phyloP scores from a whole-genome alignment of 2,329 filamentous ascomycete genomes.

The Ceratocystiopsis sp. region DNA sequence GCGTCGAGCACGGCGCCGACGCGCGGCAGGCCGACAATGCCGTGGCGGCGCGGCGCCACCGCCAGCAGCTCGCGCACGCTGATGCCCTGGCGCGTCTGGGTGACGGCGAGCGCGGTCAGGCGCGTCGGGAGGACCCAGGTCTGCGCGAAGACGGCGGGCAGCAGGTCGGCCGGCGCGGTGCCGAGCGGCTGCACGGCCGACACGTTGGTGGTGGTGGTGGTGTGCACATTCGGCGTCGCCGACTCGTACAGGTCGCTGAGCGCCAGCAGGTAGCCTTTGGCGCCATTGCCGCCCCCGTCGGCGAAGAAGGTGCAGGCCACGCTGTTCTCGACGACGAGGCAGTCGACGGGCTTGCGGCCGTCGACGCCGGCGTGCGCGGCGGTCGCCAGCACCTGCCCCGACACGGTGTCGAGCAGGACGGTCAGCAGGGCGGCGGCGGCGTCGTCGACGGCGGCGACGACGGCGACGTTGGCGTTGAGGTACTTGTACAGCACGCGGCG shows the following conservation, averaged over 20 bases:
- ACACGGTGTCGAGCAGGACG: slow-evolving; percentile 73
- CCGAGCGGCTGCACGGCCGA: slow-evolving; percentile 58
- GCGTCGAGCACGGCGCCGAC: slow-evolving; percentile 52
- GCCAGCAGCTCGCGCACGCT: slow-evolving; percentile 68
- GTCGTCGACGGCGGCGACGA: slow-evolving; percentile 54
- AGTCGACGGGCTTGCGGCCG: slow-evolving; percentile 52
- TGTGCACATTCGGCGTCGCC: slow-evolving; percentile 64
- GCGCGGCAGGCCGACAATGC: slow-evolving; percentile 66
- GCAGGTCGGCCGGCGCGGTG: slow-evolving; percentile 31
- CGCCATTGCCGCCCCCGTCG: slow-evolving; percentile 23
- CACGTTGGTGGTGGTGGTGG: slow-evolving; percentile 54
- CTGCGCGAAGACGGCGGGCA: slow-evolving; percentile 65
- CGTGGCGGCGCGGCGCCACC: slow-evolving; percentile 53
- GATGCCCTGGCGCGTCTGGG: slow-evolving; percentile 84
- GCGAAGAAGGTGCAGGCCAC: slow-evolving; percentile 65
- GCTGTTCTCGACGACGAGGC: slow-evolving; percentile 86
- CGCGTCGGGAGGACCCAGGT: slow-evolving; percentile 64
- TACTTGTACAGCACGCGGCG: slow-evolving; percentile 96
- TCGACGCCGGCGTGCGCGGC: slow-evolving; percentile 59
- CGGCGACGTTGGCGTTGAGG: slow-evolving; percentile 68
- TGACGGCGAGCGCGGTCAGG: slow-evolving; percentile 67
- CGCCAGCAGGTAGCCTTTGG: slow-evolving; percentile 74
- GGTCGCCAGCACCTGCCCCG: slow-evolving; percentile 62
- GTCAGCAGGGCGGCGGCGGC: slow-evolving; percentile 44
- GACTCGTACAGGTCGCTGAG: slow-evolving; percentile 88